Conservation (phyloP, 1,139 yeast species). For the Pichia norvegensis region DNA sequence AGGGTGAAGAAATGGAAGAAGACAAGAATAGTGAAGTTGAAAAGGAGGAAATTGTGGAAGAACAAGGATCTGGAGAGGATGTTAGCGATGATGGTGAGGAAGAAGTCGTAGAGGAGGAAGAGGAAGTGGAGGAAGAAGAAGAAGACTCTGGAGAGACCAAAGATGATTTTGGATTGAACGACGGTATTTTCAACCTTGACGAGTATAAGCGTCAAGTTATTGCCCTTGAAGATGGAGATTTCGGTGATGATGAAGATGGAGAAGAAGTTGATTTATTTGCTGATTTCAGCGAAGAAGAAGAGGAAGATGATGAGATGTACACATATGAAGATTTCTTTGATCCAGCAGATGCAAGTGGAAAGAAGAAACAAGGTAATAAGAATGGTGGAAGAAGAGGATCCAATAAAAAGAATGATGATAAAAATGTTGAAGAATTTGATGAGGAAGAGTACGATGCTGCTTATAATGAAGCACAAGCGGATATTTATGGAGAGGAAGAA, state of each 20-base stretch:
- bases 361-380: slow-evolving; percentile 23
- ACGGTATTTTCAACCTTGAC: slow-evolving; percentile 78
- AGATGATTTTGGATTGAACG: slow-evolving; percentile 66
- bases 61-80: slow-evolving; percentile 25
- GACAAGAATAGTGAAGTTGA: slow-evolving; percentile 24
- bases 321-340: slow-evolving; percentile 66
- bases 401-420: slow-evolving; percentile 10
- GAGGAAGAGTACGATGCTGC: slow-evolving; percentile 41
- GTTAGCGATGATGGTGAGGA: slow-evolving; percentile 27
- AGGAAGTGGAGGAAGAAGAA: slow-evolving; percentile 11
- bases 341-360: slow-evolving; percentile 24
- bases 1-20: slow-evolving; percentile 23
- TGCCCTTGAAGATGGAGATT: slow-evolving; percentile 46
- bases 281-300: slow-evolving; percentile 53
- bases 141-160: slow-evolving; percentile 11
- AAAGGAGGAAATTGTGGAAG: slow-evolving; percentile 22
- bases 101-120: slow-evolving; percentile 22
- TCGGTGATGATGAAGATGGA: slow-evolving; percentile 36
- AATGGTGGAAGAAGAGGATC: slow-evolving; percentile 20
- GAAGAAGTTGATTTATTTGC: slow-evolving; percentile 58
- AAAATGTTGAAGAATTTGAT: slow-evolving; percentile 27
- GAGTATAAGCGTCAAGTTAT: slow-evolving; percentile 77
- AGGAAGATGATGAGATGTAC: slow-evolving; percentile 60
- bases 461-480: slow-evolving; percentile 53
- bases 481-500: slow-evolving; percentile 52